A percentile compares a stretch with the other conserved stretches of the same genome.
phyloP scores from a whole-genome alignment of 208 protist species.

The Leishmania amazonensis region DNA sequence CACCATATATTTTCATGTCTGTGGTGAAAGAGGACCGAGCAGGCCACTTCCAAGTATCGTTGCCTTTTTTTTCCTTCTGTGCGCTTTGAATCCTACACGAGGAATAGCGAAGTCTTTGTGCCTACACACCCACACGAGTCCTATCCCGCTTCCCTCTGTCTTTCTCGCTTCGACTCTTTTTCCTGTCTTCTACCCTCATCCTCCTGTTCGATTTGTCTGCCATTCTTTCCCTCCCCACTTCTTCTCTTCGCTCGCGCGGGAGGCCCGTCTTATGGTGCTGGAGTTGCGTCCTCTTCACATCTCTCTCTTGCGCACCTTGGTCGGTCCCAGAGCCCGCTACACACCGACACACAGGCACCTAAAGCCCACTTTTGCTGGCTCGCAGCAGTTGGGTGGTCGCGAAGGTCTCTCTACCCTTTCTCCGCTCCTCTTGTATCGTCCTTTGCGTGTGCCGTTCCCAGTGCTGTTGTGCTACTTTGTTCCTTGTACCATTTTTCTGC shows the following conservation, averaged over 20 bases:
- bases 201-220: background rate
- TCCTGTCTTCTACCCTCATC: background rate
- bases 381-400: background rate
- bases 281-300: background rate
- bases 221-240: background rate
- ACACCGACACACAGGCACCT: background rate
- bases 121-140: background rate
- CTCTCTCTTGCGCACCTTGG: background rate
- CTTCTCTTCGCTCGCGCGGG: background rate
- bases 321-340: background rate
- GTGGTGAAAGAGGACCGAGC: background rate
- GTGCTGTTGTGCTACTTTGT: background rate
- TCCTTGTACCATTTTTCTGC: background rate
- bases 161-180: background rate
- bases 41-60: background rate
- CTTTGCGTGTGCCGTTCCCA: background rate
- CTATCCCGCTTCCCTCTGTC: background rate
- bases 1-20: background rate
- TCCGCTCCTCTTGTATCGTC: background rate
- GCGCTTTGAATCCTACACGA: background rate
- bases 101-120: background rate
- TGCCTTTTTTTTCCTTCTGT: background rate
- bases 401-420: background rate
- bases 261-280: background rate
- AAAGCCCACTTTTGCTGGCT: background rate